These are phyloP conservation scores for Fistulifera solaris DNA, from an alignment of 108 stramenopile genomes.

Conservation along the genomic window DNA sequence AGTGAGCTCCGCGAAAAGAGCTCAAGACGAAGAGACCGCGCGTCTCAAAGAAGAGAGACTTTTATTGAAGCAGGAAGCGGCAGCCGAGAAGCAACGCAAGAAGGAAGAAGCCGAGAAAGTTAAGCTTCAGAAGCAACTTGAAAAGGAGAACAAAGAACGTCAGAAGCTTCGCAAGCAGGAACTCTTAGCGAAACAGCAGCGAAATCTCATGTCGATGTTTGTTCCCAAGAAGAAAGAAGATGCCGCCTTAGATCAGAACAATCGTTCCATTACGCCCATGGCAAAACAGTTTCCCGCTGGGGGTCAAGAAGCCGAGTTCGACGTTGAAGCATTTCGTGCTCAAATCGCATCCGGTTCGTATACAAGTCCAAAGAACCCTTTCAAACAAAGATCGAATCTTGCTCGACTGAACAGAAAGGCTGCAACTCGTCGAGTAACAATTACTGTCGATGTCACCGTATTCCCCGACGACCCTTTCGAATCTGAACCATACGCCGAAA, in stretches of 20 bases:
- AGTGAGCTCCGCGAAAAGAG: not conserved
- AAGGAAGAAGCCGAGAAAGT: slow-evolving; percentile 2
- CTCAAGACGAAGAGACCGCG: not conserved
- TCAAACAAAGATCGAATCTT: not conserved
- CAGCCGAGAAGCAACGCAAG: slow-evolving; percentile 2
- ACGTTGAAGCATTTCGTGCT: no score
- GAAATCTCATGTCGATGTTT: not conserved
- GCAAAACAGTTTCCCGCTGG: no score
- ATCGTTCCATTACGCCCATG: no score
- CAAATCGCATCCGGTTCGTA: no score
- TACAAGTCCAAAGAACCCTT: not conserved
- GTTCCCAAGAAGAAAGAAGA: slow-evolving; percentile 1
- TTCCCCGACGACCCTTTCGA: slow-evolving; percentile 25
- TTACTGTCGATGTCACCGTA: slow-evolving; percentile 30
- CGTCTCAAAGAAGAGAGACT: not conserved
- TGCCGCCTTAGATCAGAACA: not conserved
- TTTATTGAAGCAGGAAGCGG: not conserved
- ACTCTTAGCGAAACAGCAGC: not conserved
- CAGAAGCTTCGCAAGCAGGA: slow-evolving; percentile 1
- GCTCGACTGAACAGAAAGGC: slow-evolving; percentile 17
- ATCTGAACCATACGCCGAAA: slow-evolving; percentile 57
- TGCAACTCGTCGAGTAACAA: slow-evolving; percentile 13
- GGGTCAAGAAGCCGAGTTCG: no score
- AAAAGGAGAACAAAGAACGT: not conserved
- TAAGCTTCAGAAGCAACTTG: not conserved